Conservation (phyloP, 129 eudicot genomes). For the Lonicera japonica region DNA sequence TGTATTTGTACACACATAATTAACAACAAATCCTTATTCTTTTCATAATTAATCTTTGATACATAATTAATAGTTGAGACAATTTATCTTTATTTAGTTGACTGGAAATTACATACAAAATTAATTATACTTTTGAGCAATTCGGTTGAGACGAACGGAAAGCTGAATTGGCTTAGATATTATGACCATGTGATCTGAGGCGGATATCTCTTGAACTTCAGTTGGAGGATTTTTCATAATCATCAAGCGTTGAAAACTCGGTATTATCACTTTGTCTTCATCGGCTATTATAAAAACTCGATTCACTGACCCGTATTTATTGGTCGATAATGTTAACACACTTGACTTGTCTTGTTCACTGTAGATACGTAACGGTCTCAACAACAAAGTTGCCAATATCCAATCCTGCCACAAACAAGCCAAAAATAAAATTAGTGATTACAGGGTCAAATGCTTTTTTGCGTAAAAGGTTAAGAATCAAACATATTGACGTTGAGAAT, state of each 20-base stretch:
- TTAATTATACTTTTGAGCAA: constrained; percentile 9
- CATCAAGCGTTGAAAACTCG: constrained; percentile 13
- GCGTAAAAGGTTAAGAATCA: neutral
- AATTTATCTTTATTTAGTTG: too few species aligned
- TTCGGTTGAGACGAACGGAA: neutral
- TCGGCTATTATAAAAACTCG: constrained; percentile 13
- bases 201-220: constrained; percentile 10
- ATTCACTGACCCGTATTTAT: constrained; percentile 22
- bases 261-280: constrained; percentile 1
- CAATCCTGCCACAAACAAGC: constrained; percentile 12
- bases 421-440: too few species aligned
- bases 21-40: too few species aligned
- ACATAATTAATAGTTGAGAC: too few species aligned
- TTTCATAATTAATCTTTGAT: too few species aligned
- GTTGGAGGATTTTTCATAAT: constrained; percentile 15
- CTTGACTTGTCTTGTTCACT: neutral
- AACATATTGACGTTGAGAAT: too few species aligned
- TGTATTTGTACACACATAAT: too few species aligned
- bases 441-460: neutral
- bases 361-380: constrained; percentile 9
- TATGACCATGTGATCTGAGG: constrained; percentile 33
- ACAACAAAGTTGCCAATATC: constrained; percentile 12
- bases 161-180: constrained; percentile 22
- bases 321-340: neutral
- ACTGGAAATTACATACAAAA: too few species aligned